phyloP scores from a whole-genome alignment of 2,329 filamentous ascomycete genomes.

The Cercospora berteroae region DNA sequence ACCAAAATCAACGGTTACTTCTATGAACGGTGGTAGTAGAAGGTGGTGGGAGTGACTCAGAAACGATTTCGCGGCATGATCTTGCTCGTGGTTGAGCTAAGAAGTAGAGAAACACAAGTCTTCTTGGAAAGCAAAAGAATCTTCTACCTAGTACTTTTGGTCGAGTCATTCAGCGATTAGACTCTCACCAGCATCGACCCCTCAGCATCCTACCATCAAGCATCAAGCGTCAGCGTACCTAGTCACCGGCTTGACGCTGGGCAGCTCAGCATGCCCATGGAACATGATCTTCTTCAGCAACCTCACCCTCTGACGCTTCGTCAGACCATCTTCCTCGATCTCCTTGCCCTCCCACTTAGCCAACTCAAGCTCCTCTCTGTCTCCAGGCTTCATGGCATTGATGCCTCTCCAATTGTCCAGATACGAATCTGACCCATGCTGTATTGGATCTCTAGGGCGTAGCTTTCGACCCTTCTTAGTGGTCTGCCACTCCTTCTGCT shows the following conservation, averaged over 20 bases:
- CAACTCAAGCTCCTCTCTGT: background rate
- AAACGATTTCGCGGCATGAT: background rate
- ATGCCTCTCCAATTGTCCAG: background rate
- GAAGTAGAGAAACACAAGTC: background rate
- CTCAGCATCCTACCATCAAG: background rate
- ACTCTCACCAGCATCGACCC: background rate
- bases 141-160: background rate
- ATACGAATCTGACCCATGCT: background rate
- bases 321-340: background rate
- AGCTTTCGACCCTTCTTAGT: background rate
- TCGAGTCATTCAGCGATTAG: background rate
- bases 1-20: too few species aligned
- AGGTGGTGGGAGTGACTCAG: background rate
- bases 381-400: background rate
- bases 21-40: too few species aligned
- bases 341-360: background rate
- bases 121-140: background rate
- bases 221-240: background rate
- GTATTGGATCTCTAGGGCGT: background rate
- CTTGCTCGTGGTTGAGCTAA: background rate
- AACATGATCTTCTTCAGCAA: background rate
- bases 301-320: background rate
- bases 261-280: background rate
- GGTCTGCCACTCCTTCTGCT: background rate
- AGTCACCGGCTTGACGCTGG: background rate